Evolutionary conservation across 2,329 filamentous ascomycete species (phyloP).

Genomic region (Penicillium sclerotiorum): DNA sequence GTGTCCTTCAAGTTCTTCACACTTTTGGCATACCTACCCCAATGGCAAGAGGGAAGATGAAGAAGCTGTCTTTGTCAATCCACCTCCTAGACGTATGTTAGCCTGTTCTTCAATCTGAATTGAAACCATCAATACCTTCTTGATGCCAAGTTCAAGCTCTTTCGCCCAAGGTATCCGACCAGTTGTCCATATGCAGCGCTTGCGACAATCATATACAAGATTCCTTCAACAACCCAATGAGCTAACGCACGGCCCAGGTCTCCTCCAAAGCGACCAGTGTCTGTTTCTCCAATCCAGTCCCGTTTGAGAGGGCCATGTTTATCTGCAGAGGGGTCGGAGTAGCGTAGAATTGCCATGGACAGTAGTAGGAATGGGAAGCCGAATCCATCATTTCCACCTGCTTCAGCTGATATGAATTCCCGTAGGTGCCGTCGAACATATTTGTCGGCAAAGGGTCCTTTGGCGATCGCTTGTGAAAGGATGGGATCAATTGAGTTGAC

Average conservation of each 20-base stretch:
- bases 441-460: conserved; percentile 65
- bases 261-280: conserved; percentile 56
- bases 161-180: conserved; percentile 53
- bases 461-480: conserved; percentile 64
- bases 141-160: conserved; percentile 47
- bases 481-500: conserved; percentile 66
- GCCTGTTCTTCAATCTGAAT: not conserved
- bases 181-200: conserved; percentile 56
- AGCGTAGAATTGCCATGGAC: conserved; percentile 59
- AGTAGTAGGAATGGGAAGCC: conserved; percentile 65
- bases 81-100: conserved; percentile 46
- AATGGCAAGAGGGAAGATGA: conserved; percentile 56
- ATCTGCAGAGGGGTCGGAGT: conserved; percentile 47
- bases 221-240: conserved; percentile 63
- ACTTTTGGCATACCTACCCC: conserved; percentile 37
- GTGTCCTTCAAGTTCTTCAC: not conserved
- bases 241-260: conserved; percentile 56
- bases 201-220: conserved; percentile 62
- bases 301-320: conserved; percentile 23
- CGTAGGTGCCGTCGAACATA: conserved; percentile 60
- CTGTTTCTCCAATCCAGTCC: conserved; percentile 35
- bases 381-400: conserved; percentile 65
- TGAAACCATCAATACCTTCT: conserved; percentile 25
- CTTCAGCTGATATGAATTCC: conserved; percentile 65
- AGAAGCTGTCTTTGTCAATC: conserved; percentile 59